Evolutionary conservation across 176 grass and related monocot genomes (phyloP).

Genomic region (Areca catechu): DNA sequence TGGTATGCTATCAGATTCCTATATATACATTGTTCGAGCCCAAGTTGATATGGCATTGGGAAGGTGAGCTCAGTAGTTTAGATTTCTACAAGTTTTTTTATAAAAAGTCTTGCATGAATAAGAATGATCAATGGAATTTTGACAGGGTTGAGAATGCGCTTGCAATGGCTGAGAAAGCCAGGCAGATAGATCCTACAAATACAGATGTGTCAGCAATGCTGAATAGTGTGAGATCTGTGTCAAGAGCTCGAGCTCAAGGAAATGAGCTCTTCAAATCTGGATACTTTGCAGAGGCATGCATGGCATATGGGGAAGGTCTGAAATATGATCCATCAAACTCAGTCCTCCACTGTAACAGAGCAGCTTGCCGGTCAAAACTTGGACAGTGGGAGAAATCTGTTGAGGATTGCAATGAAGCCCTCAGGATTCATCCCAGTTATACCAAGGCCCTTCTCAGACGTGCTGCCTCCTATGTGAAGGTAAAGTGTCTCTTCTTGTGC

Average conservation of each 20-base stretch:
- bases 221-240: constrained; percentile 11
- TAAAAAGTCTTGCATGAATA: not conserved
- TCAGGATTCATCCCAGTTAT: constrained; percentile 10
- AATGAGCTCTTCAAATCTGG: constrained; percentile 10
- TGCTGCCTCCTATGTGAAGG: constrained; percentile 15
- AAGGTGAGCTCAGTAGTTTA: constrained; percentile 9
- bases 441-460: constrained; percentile 11
- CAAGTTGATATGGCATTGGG: constrained; percentile 8
- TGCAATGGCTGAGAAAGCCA: constrained; percentile 8
- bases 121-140: not conserved
- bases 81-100: not conserved
- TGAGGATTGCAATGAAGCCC: constrained; percentile 12
- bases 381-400: constrained; percentile 13
- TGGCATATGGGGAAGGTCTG: constrained; percentile 6
- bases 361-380: constrained; percentile 12
- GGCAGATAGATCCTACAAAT: constrained; percentile 4
- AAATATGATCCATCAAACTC: constrained; percentile 4
- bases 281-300: constrained; percentile 6
- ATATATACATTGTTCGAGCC: not conserved
- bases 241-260: not conserved
- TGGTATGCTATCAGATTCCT: constrained; percentile 7
- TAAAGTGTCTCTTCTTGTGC: not conserved
- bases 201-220: not conserved
- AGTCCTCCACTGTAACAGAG: constrained; percentile 12
- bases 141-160: constrained; percentile 13